Evolutionary conservation across 2,329 filamentous ascomycete genomes (phyloP).

Genomic region (Fusarium transvaalense): DNA sequence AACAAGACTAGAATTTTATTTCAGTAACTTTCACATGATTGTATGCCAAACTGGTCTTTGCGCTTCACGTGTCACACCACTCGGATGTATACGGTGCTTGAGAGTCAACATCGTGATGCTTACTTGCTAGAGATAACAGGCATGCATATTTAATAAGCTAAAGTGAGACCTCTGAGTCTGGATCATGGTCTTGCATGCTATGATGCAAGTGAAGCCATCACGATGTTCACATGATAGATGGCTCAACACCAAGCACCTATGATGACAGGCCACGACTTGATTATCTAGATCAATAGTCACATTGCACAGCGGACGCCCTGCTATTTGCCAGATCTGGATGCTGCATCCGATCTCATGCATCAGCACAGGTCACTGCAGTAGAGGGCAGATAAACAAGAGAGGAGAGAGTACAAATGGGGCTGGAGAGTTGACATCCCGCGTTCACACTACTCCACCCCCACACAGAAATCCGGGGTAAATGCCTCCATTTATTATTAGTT

Average conservation of each 20-base stretch:
- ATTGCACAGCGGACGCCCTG: slow-evolving; percentile 1
- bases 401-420: slow-evolving; percentile 34
- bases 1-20: not conserved
- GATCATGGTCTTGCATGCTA: slow-evolving; percentile 3
- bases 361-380: slow-evolving; percentile 24
- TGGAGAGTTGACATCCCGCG: slow-evolving; percentile 37
- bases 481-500: slow-evolving; percentile 34
- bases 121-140: not conserved
- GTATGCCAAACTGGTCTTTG: slow-evolving; percentile 4
- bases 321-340: slow-evolving; percentile 21
- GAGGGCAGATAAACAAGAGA: slow-evolving; percentile 30
- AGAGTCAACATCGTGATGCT: slow-evolving; percentile 1
- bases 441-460: slow-evolving; percentile 46
- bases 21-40: not conserved
- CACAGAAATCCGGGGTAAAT: slow-evolving; percentile 41
- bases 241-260: slow-evolving; percentile 9
- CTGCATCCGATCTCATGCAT: slow-evolving; percentile 35
- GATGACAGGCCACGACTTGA: slow-evolving; percentile 21
- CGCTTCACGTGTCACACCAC: slow-evolving; percentile 26
- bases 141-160: not conserved
- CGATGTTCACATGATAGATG: slow-evolving; percentile 9
- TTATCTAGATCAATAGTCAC: slow-evolving; percentile 25
- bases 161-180: slow-evolving; percentile 13
- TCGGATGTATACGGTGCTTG: not conserved
- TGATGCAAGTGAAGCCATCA: slow-evolving; percentile 17